phyloP scores from a whole-genome alignment of 768 basidiomycete genomes.

The Lanmaoa pseudosensibilis region DNA sequence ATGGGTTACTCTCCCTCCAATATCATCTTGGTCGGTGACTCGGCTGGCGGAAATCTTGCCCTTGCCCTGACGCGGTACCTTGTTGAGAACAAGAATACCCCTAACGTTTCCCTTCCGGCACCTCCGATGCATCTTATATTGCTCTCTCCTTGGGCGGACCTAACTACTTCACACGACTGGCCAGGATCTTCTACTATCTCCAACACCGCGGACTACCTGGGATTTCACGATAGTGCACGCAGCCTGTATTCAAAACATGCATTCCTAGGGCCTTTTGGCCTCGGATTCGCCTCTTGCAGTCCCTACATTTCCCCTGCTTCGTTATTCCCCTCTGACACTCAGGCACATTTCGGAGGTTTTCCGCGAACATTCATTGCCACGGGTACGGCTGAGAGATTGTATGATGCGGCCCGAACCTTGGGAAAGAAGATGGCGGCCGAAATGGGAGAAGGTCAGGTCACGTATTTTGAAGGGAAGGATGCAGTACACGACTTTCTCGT shows the following conservation, averaged over 20 bases:
- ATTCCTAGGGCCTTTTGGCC: slow-evolving; percentile 49
- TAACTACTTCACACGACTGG: slow-evolving; percentile 38
- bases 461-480: slow-evolving; percentile 51
- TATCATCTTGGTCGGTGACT: slow-evolving; percentile 72
- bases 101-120: slow-evolving; percentile 36
- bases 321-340: slow-evolving; percentile 31
- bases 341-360: slow-evolving; percentile 52
- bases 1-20: slow-evolving; percentile 57
- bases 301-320: slow-evolving; percentile 63
- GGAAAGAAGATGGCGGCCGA: slow-evolving; percentile 50
- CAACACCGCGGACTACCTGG: slow-evolving; percentile 35
- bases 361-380: slow-evolving; percentile 60
- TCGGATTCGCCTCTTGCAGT: slow-evolving; percentile 45
- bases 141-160: slow-evolving; percentile 58
- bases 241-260: slow-evolving; percentile 38
- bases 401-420: slow-evolving; percentile 51
- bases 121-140: slow-evolving; percentile 51
- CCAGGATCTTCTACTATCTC: slow-evolving; percentile 40
- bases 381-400: slow-evolving; percentile 58
- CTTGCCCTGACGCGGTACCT: slow-evolving; percentile 64
- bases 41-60: slow-evolving; percentile 74
- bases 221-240: slow-evolving; percentile 7
- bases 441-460: slow-evolving; percentile 46
- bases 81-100: slow-evolving; percentile 42
- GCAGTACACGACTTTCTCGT: slow-evolving; percentile 54